Evolutionary conservation across 768 basidiomycete genomes (phyloP), one percentile per base, ranked within the genome.

Genomic region (Amanita exitialis): DNA sequence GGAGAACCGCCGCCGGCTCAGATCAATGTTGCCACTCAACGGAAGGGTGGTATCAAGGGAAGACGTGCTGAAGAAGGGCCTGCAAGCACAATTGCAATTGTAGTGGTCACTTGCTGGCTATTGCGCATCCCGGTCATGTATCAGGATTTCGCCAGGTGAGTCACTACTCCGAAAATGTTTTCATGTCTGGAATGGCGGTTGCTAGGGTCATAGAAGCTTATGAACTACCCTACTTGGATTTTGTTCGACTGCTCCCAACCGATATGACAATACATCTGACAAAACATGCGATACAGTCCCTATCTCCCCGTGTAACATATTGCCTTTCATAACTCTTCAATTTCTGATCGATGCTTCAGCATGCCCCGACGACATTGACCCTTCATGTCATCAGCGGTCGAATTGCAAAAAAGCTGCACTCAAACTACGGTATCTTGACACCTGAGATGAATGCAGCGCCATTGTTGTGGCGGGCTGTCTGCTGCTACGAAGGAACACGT

Each of bases 201-300:
- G 51, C 32, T 51, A 94, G 91, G 47, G 63, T 83, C 51, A 83
- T 93, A 39, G 87, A 92, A 61, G 67, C 69, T 28, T 83, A 87
- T 59, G 71, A 80, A 32, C 71, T 96, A 36, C 91, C 90, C 1
- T 94, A 92, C 66, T 71, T 96, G 37, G 86, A 91, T 56, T 75
- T 80, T 28, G 64, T 80, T 28, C 76, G 78, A 28, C 59, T 78
- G 30, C 66, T 95, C 6, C 87, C 90, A 1, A 54, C 53, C 28
- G 69, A 66, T 15, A 77, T 94, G 75, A 71, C 71, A 1, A 59
- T 64, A 36, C 90, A 91, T 67, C 77, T 95, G 46, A 85, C 83
- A 27, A 84, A 83, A 64, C 77, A 87, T 53, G 78, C 73, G 41
- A 67, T 73, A 28, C 75, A 75, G 61, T 80, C 83, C 23, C 67